phyloP scores from a whole-genome alignment of 768 basidiomycete genomes.

The Boletus rubropictus region DNA sequence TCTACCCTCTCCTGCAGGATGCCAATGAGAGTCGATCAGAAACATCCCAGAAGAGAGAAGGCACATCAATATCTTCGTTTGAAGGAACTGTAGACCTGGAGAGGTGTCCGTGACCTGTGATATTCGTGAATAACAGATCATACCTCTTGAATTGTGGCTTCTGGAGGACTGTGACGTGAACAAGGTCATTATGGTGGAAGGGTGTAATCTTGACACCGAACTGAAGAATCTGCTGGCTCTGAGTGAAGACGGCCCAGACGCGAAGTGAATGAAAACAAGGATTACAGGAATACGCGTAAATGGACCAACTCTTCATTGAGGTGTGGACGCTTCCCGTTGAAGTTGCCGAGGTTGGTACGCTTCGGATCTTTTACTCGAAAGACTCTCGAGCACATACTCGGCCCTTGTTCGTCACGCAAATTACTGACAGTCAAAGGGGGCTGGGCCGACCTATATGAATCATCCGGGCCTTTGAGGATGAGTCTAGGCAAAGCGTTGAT shows the following conservation, averaged over 20 bases:
- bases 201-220: neutral
- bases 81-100: neutral
- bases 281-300: neutral
- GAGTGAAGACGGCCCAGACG: neutral
- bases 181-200: neutral
- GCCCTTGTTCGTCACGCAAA: neutral
- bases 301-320: neutral
- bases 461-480: too few relatives aligned
- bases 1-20: too few relatives aligned
- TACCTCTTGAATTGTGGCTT: constrained; percentile 11
- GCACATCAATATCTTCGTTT: neutral
- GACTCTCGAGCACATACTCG: neutral
- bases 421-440: neutral
- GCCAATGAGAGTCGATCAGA: too few relatives aligned
- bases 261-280: neutral
- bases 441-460: neutral
- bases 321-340: neutral
- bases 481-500: too few relatives aligned
- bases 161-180: constrained; percentile 11
- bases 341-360: neutral
- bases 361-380: neutral
- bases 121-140: constrained; percentile 13
- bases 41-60: too few relatives aligned
- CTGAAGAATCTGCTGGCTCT: neutral
- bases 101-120: constrained; percentile 1